Evolutionary conservation across 2,329 filamentous ascomycete genomes (phyloP).

Genomic region (Mollisiaceae sp.): DNA sequence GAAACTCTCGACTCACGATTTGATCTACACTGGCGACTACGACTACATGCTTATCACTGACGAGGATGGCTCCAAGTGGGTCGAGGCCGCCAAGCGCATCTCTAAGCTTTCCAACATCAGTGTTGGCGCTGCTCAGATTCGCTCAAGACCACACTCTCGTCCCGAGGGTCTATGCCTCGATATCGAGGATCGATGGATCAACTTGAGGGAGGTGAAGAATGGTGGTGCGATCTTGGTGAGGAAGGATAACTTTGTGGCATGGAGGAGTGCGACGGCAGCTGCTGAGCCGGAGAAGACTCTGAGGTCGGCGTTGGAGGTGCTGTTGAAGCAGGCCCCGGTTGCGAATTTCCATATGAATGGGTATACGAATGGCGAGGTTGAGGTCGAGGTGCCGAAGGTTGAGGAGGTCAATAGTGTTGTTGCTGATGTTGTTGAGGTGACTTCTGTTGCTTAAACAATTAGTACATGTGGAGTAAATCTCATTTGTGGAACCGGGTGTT

Average conservation of each 20-base stretch:
- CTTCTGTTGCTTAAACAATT: background rate
- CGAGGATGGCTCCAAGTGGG: conserved; percentile 26
- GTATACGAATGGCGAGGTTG: background rate
- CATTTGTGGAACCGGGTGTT: background rate
- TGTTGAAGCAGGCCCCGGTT: background rate
- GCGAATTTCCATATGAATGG: background rate
- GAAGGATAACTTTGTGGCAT: conserved; percentile 31
- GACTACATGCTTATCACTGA: conserved; percentile 31
- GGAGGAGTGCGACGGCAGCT: conserved; percentile 5
- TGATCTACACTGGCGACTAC: conserved; percentile 13
- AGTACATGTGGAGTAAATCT: background rate
- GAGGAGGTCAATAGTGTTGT: background rate
- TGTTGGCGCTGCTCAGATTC: conserved; percentile 10
- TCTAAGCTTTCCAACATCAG: background rate
- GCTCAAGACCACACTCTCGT: background rate
- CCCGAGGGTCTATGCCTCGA: conserved; percentile 1
- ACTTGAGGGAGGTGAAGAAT: conserved; percentile 13
- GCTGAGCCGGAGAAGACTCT: background rate
- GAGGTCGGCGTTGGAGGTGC: background rate
- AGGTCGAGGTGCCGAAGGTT: background rate
- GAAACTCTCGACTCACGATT: conserved; percentile 35
- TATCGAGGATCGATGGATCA: conserved; percentile 16
- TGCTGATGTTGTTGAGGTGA: conserved; percentile 1
- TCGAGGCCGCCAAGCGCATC: conserved; percentile 12
- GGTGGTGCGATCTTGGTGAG: conserved; percentile 29